These are phyloP conservation scores for Stipa capillata DNA, from an alignment of 176 grass and related monocot genomes.

Conservation along the genomic window DNA sequence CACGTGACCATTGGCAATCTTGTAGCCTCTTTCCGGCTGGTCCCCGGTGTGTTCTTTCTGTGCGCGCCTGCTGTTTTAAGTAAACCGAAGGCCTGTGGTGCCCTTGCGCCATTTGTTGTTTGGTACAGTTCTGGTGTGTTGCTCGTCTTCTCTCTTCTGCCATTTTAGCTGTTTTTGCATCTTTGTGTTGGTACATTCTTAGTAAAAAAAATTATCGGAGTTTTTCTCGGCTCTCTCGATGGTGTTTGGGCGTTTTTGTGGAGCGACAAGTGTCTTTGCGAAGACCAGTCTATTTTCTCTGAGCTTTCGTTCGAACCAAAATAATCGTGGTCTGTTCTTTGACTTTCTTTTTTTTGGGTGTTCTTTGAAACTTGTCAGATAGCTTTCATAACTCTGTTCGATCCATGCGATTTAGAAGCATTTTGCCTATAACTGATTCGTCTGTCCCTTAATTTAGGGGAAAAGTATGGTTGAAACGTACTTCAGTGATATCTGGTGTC, in stretches of 20 bases:
- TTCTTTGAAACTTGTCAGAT: too few species aligned
- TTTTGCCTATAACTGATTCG: too few species aligned
- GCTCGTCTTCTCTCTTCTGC: not conserved
- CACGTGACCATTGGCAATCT: not conserved
- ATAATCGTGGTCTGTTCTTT: not conserved
- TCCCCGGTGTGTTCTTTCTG: not conserved
- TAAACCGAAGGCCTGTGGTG: not conserved
- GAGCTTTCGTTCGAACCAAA: not conserved
- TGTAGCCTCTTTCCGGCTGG: not conserved
- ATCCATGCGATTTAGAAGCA: not conserved
- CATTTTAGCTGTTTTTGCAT: not conserved
- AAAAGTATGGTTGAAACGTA: too few species aligned
- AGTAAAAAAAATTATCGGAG: not conserved
- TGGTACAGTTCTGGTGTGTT: not conserved
- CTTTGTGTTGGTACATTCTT: not conserved
- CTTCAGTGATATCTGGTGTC: too few species aligned
- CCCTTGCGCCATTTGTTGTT: not conserved
- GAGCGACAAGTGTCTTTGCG: too few species aligned
- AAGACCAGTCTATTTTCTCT: too few species aligned
- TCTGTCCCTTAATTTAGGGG: not conserved
- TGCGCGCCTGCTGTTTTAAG: not conserved
- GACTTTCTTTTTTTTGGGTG: not conserved
- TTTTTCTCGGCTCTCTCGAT: not conserved
- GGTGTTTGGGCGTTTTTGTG: not conserved
- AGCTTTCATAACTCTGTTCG: not conserved